These are phyloP conservation scores for Penicillium sp. DNA, from an alignment of 2,329 filamentous ascomycete genomes.

Conservation along the genomic window DNA sequence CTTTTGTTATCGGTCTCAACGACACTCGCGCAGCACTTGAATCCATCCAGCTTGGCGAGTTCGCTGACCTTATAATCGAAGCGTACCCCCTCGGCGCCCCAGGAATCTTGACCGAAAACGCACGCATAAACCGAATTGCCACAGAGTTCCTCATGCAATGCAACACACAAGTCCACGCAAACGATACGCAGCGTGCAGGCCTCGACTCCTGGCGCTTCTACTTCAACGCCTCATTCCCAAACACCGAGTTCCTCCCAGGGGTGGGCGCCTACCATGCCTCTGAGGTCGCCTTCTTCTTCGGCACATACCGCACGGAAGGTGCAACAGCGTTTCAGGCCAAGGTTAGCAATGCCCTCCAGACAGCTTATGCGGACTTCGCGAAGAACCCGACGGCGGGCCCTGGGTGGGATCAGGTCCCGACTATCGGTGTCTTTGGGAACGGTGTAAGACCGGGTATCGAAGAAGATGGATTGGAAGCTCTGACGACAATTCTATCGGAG, in stretches of 20 bases:
- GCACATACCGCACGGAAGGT: slow-evolving; percentile 30
- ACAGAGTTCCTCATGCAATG: neutral
- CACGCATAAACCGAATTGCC: slow-evolving; percentile 1
- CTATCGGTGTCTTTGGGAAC: slow-evolving; percentile 24
- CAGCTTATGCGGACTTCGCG: slow-evolving; percentile 34
- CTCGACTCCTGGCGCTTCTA: neutral
- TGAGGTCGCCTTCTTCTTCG: slow-evolving; percentile 39
- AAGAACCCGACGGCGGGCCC: slow-evolving; percentile 31
- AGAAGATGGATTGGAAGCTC: slow-evolving; percentile 15
- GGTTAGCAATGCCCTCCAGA: slow-evolving; percentile 31
- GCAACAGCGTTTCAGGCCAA: slow-evolving; percentile 25
- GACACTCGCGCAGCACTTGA: slow-evolving; percentile 1
- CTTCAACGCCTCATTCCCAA: slow-evolving; percentile 4
- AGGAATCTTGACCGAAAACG: neutral
- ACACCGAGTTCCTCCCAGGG: neutral
- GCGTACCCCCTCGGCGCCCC: neutral
- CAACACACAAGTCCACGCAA: neutral
- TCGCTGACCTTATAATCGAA: neutral
- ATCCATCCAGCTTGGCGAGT: neutral
- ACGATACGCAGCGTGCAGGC: neutral
- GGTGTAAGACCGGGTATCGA: slow-evolving; percentile 18
- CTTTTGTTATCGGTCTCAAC: neutral
- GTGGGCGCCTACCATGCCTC: slow-evolving; percentile 37
- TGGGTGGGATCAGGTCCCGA: slow-evolving; percentile 25
- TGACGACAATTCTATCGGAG: slow-evolving; percentile 3